Base-by-base conservation (phyloP, 2,329 filamentous ascomycete species). In the Phoma herbarum region DNA sequence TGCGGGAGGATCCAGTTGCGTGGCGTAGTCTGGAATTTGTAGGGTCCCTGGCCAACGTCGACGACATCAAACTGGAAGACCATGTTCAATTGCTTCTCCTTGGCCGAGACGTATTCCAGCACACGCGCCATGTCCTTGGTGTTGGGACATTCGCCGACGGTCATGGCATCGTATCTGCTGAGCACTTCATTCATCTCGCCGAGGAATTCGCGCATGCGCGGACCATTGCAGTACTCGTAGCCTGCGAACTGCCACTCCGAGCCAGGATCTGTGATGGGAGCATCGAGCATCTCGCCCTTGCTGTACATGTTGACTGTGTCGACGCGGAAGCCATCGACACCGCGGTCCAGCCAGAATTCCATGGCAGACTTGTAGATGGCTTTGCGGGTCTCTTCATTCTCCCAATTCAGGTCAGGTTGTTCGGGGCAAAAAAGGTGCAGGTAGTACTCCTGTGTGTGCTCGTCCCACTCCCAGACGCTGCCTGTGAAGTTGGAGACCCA, bases 391-490 rank as follows among this genome's bases (percentile, higher is more conserved):
- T 84, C 85, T 0, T 82, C 81, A 57, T 89, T 90, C 70, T 93
- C 90, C 90, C 91, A 95, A 77, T 95, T 95, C n/a, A 95, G 82
- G 67, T 95, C 92, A 0, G 92, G 91, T 73, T 94, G 91, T 63
- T 91, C 86, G 5, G 84, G 84, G 7, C 88, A 87, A 74, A 92
- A 96, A 11, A 95, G 82, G 61, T 90, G 87, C 0, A 93, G 84
- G 68, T 92, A 93, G 74, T 92, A 93, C 75, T 93, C 46, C 83
- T 73, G 81, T 0, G 90, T 91, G n/a, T 77, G 72, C 64, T 90
- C 86, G 67, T 93, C 90, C 80, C 86, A 93, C 59, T 87, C 80
- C 90, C 89, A 92, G 0, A 84, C 82, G 59, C 81, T 86, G 52
- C 84, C 84, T n/a, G 74, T 75, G 87, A 90, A 78, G 82, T 86